phyloP scores from a whole-genome alignment of 2,329 filamentous ascomycete species.

The Sporothrix pseudoabietina region DNA sequence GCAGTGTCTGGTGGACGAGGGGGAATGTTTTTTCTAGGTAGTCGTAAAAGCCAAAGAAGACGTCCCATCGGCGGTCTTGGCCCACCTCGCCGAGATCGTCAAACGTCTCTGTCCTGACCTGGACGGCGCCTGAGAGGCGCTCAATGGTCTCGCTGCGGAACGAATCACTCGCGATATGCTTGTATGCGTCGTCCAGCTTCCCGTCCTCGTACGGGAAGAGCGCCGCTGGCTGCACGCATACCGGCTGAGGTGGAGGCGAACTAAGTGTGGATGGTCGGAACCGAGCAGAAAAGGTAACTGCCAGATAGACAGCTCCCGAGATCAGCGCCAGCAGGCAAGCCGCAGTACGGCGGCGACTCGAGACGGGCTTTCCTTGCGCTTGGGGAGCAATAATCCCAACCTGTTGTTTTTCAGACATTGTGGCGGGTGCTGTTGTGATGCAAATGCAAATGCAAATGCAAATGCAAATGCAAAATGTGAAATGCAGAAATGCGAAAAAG shows the following conservation, averaged over 20 bases:
- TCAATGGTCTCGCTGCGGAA: constrained; percentile 38
- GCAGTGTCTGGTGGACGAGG: constrained; percentile 50
- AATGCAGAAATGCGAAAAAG: background rate
- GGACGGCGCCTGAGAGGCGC: constrained; percentile 40
- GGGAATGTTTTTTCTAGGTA: constrained; percentile 57
- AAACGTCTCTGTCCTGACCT: constrained; percentile 40
- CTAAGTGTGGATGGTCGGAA: background rate
- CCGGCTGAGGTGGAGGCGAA: background rate
- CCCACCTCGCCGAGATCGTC: constrained; percentile 55
- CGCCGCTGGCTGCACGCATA: constrained; percentile 27
- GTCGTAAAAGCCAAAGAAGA: constrained; percentile 56
- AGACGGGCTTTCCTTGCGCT: background rate
- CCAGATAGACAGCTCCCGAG: background rate
- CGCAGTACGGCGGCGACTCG: background rate
- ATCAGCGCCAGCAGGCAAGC: constrained; percentile 8
- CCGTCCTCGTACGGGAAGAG: constrained; percentile 24
- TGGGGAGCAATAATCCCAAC: background rate
- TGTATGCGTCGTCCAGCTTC: constrained; percentile 22
- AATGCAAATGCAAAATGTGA: background rate
- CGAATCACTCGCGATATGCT: background rate
- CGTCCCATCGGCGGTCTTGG: constrained; percentile 60
- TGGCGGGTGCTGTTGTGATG: background rate
- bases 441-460: background rate
- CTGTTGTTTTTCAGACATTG: background rate
- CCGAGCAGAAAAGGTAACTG: background rate